Percentiles rank a stretch among this genome's conserved stretches.
These are phyloP conservation scores for Pyrenophora graminea DNA, from an alignment of 2,329 filamentous ascomycete genomes.

Conservation along the genomic window DNA sequence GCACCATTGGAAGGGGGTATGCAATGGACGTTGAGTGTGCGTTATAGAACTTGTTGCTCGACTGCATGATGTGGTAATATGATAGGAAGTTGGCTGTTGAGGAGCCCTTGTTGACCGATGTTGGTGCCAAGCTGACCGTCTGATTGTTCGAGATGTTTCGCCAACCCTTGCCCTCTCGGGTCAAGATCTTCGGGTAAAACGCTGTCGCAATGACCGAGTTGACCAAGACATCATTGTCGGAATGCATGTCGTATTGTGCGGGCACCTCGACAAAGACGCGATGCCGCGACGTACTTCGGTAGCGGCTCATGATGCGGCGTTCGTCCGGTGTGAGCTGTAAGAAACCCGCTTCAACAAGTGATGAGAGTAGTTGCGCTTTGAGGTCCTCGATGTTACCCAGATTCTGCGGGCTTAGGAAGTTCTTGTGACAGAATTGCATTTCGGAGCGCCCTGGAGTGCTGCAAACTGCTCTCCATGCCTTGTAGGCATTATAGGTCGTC, in stretches of 20 bases:
- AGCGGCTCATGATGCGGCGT: conserved; percentile 67
- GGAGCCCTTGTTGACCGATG: conserved; percentile 78
- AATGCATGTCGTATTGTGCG: conserved; percentile 72
- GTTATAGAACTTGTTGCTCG: conserved; percentile 79
- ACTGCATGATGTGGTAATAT: conserved; percentile 98
- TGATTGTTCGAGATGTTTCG: conserved; percentile 94
- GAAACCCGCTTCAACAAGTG: conserved; percentile 84
- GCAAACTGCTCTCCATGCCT: conserved; percentile 83
- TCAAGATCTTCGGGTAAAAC: conserved; percentile 92
- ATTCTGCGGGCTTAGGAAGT: conserved; percentile 87
- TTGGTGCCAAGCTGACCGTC: conserved; percentile 81
- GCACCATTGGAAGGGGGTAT: conserved; percentile 70
- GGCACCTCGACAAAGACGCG: conserved; percentile 86
- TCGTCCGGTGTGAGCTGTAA: conserved; percentile 76
- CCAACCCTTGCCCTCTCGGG: conserved; percentile 82
- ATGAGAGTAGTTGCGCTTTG: conserved; percentile 85
- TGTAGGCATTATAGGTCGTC: conserved; percentile 92
- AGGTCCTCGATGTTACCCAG: conserved; percentile 92
- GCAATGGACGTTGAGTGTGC: conserved; percentile 73
- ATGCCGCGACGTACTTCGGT: conserved; percentile 67
- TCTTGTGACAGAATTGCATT: conserved; percentile 90
- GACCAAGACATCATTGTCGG: conserved; percentile 77
- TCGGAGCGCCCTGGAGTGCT: conserved; percentile 72
- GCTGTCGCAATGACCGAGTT: conserved; percentile 87
- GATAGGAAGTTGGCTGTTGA: conserved; percentile 75